Evolutionary conservation across 2,329 filamentous ascomycete genomes (phyloP), one percentile per base, ranked within the genome.

Genomic region (Magnaporthales sp.): DNA sequence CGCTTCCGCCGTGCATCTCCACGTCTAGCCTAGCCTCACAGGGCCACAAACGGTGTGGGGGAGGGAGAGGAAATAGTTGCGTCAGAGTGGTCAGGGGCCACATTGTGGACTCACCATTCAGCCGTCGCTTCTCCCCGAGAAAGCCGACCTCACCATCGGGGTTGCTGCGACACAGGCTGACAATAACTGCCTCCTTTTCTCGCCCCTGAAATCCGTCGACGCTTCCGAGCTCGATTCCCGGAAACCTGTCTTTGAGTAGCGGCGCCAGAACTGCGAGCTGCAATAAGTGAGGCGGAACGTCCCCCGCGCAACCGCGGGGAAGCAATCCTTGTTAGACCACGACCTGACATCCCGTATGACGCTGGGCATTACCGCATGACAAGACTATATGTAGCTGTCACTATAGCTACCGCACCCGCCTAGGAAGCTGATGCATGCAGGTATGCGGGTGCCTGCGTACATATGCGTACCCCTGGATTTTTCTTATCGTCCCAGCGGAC

Each of bases 181-280:
- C 89, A 54, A 99, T 85, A 19, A 99, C 89, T 2, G 92, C 95
- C 77, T 99, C 95, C 78, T 99, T 99, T 78, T 99, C 95, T 22
- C 95, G 87, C 38, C 95, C 95, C 77, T 99, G 76, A 75, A 99
- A 99, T 2, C 94, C 95, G 77, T 99, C 95, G 2, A 99, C 92
- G 72, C 92, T 97, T 38, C 95, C 95, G n/a, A 99, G 83, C 77
- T 99, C 95, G 64, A 99, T 87, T 13, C 90, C 92, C 0, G 91
- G 90, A 72, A 90, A 96, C 54, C 82, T 80, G 68, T 95, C 91
- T 74, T 94, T 95, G 64, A 99, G 83, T 15, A 66, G n/a, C 70
- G 90, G 83, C 51, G 92, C 89, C 65, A 98, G 81, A 11, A 96
- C 78, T 4, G 91, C 89, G 46, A 97, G 84, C 86, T 96, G 30